Evolutionary conservation across 139 green algal genomes (phyloP).

Genomic region (Picochlorum sp.): DNA sequence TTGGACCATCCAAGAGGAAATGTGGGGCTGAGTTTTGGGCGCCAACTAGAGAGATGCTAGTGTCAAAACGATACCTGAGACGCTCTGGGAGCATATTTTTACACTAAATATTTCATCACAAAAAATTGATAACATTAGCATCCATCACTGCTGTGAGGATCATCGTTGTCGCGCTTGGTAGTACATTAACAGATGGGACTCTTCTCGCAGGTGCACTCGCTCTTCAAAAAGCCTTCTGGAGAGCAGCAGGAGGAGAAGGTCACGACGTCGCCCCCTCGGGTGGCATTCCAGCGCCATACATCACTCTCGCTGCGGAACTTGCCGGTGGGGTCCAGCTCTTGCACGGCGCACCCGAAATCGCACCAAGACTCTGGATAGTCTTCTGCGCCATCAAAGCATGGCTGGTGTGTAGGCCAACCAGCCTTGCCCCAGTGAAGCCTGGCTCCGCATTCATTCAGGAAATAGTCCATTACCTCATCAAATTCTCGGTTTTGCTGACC

Average conservation of each 20-base stretch:
- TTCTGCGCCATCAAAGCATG: constrained; percentile 44
- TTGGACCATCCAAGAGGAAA: no score
- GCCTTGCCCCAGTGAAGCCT: constrained; percentile 77
- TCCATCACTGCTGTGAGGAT: no score
- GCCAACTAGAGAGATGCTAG: no score
- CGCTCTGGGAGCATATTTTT: no score
- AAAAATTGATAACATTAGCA: no score
- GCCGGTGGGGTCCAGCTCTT: constrained; percentile 53
- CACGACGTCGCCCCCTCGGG: constrained; percentile 8
- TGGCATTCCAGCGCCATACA: constrained; percentile 53
- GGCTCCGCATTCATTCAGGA: constrained; percentile 42
- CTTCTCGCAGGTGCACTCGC: constrained; percentile 32
- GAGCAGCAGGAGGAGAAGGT: constrained; percentile 27
- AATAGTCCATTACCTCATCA: constrained; percentile 25
- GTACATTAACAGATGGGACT: not conserved
- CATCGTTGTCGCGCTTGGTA: not conserved
- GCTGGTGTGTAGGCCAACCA: constrained; percentile 29
- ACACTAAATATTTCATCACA: no score
- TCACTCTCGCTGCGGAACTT: constrained; percentile 55
- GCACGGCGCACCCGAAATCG: constrained; percentile 69
- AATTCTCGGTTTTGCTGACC: constrained; percentile 17
- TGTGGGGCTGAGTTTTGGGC: no score
- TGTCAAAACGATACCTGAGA: no score
- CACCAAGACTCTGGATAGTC: constrained; percentile 68
- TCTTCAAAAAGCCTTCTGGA: constrained; percentile 28